A percentile compares a stretch with the other conserved stretches of the same genome.
These are phyloP conservation scores for Neonectria hederae DNA, from an alignment of 2,329 filamentous ascomycete genomes.

Conservation along the genomic window DNA sequence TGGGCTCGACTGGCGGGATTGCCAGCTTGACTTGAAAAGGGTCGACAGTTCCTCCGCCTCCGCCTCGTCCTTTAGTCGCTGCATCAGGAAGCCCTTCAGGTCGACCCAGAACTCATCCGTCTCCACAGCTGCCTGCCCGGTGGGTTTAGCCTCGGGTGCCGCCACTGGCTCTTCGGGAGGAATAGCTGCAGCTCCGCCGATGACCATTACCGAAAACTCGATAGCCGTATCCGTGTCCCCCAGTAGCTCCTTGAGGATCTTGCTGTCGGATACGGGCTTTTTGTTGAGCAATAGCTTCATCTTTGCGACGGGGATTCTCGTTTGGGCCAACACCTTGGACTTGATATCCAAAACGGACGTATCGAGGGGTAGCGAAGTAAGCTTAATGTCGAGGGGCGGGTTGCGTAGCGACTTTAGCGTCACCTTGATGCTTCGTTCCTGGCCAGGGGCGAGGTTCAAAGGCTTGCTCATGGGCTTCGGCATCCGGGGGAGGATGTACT, in stretches of 20 bases:
- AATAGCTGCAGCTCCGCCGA: constrained; percentile 70
- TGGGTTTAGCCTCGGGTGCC: constrained; percentile 30
- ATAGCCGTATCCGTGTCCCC: constrained; percentile 60
- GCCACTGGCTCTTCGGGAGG: constrained; percentile 53
- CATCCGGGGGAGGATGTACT: constrained; percentile 80
- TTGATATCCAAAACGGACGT: constrained; percentile 86
- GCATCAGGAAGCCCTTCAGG: constrained; percentile 80
- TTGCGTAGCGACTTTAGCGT: constrained; percentile 81
- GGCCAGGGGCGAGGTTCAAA: constrained; percentile 59
- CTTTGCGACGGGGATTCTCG: constrained; percentile 75
- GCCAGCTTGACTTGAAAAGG: constrained; percentile 79
- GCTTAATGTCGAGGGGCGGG: constrained; percentile 72
- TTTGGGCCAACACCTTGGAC: constrained; percentile 69
- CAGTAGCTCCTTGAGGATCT: constrained; percentile 79
- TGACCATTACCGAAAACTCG: constrained; percentile 89
- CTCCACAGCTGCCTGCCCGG: constrained; percentile 70
- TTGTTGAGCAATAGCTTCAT: constrained; percentile 88
- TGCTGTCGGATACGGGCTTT: constrained; percentile 82
- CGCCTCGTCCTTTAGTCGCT: constrained; percentile 77
- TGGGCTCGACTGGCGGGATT: constrained; percentile 52
- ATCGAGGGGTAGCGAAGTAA: constrained; percentile 69
- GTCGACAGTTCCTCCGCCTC: constrained; percentile 70
- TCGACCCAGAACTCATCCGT: constrained; percentile 88
- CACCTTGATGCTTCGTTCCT: constrained; percentile 65
- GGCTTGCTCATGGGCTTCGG: constrained; percentile 64